Evolutionary conservation across 75 land plant genomes (phyloP).

Genomic region (Picea sitchensis): DNA sequence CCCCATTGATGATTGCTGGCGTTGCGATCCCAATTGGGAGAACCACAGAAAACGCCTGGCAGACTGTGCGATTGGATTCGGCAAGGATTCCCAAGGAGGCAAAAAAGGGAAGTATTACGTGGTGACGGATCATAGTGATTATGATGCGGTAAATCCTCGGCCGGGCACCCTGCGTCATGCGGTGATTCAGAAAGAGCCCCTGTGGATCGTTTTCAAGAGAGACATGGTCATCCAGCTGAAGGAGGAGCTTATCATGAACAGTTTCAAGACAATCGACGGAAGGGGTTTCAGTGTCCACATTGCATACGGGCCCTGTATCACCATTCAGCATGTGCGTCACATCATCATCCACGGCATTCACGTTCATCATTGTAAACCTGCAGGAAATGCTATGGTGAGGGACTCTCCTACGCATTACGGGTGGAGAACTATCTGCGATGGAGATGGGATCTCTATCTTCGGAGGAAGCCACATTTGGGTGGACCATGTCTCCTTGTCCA

Average conservation of each 20-base stretch:
- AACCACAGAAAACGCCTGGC: slow-evolving; percentile 55
- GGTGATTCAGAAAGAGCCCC: slow-evolving; percentile 48
- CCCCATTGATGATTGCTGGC: slow-evolving; percentile 77
- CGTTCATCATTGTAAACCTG: slow-evolving; percentile 45
- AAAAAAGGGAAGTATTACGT: slow-evolving; percentile 44
- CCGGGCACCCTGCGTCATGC: slow-evolving; percentile 60
- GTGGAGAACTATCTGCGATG: slow-evolving; percentile 37
- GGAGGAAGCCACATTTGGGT: slow-evolving; percentile 32
- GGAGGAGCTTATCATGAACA: slow-evolving; percentile 63
- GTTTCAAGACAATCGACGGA: slow-evolving; percentile 71
- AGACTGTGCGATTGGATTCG: slow-evolving; percentile 64
- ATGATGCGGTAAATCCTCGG: slow-evolving; percentile 51
- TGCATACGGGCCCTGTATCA: slow-evolving; percentile 50
- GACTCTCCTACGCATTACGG: slow-evolving; percentile 38
- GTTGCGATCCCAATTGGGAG: slow-evolving; percentile 58
- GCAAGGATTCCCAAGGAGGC: slow-evolving; percentile 57
- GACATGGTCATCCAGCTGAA: slow-evolving; percentile 68
- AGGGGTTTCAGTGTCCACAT: slow-evolving; percentile 51
- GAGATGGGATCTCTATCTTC: slow-evolving; percentile 44
- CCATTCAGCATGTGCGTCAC: slow-evolving; percentile 43
- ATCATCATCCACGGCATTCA: slow-evolving; percentile 53
- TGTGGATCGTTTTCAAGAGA: slow-evolving; percentile 58
- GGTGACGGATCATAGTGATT: slow-evolving; percentile 46
- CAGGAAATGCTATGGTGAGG: slow-evolving; percentile 51
- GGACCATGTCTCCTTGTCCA: slow-evolving; percentile 14